These are phyloP conservation scores for Claviceps arundinis DNA, from an alignment of 2,329 filamentous ascomycete species.

Conservation along the genomic window DNA sequence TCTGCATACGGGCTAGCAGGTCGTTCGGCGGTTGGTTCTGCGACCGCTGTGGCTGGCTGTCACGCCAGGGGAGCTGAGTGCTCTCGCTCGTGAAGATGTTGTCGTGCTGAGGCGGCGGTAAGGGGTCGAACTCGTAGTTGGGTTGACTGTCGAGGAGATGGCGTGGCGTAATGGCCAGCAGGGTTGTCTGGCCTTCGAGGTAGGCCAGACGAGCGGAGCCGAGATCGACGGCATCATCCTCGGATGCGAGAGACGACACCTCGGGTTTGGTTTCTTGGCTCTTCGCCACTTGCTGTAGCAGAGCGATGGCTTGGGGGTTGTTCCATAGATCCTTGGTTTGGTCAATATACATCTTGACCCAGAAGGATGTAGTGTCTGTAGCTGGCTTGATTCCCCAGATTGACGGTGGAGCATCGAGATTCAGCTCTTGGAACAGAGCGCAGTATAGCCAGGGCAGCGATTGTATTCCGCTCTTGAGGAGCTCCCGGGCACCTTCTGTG, in stretches of 20 bases:
- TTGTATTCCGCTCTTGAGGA: conserved; percentile 55
- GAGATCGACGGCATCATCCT: conserved; percentile 26
- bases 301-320: conserved; percentile 51
- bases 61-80: conserved; percentile 30
- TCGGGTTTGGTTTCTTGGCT: conserved; percentile 33
- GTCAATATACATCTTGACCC: conserved; percentile 62
- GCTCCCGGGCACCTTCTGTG: conserved; percentile 46
- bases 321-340: conserved; percentile 79
- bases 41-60: conserved; percentile 8
- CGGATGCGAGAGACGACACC: conserved; percentile 22
- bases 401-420: conserved; percentile 61
- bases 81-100: conserved; percentile 36
- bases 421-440: conserved; percentile 65
- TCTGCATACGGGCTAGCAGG: conserved; percentile 16
- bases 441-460: conserved; percentile 75
- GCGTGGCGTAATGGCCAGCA: conserved; percentile 58
- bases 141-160: conserved; percentile 49
- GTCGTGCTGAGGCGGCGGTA: conserved; percentile 51
- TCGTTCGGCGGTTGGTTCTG: conserved; percentile 2
- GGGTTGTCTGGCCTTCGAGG: conserved; percentile 57
- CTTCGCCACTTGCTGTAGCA: conserved; percentile 59
- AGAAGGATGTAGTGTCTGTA: conserved; percentile 48
- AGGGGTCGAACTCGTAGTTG: conserved; percentile 67
- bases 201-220: conserved; percentile 63
- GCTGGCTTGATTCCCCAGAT: conserved; percentile 70